Evolutionary conservation across 352 stramenopile genomes (phyloP).

Genomic region (Hyaloperonospora arabidopsidis): DNA sequence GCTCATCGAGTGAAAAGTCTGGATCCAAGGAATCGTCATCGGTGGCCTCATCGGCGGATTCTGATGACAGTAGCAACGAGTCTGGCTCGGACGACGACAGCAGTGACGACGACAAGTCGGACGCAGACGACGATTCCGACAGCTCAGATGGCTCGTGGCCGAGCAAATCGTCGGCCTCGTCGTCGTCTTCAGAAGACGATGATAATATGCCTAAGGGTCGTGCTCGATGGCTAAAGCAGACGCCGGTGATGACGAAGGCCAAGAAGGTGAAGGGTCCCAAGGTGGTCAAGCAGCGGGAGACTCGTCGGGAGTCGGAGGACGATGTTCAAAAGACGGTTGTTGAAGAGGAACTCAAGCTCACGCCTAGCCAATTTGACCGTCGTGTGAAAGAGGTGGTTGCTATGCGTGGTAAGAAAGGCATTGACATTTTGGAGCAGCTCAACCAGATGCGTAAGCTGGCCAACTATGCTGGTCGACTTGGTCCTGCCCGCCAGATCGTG

Average conservation of each 20-base stretch:
- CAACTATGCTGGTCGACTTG: constrained; percentile 70
- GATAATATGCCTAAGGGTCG: constrained; percentile 91
- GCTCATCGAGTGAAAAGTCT: constrained; percentile 12
- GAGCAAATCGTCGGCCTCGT: constrained; percentile 53
- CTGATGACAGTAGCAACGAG: constrained; percentile 8
- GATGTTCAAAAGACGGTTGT: constrained; percentile 45
- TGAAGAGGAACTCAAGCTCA: constrained; percentile 81
- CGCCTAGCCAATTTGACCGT: constrained; percentile 67
- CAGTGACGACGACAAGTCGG: constrained; percentile 20
- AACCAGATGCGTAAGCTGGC: constrained; percentile 64
- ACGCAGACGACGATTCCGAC: constrained; percentile 39
- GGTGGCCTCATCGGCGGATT: constrained; percentile 16
- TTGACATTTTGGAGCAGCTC: constrained; percentile 67
- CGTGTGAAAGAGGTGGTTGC: constrained; percentile 82
- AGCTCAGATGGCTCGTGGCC: constrained; percentile 49
- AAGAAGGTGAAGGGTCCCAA: constrained; percentile 44
- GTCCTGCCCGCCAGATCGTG: constrained; percentile 65
- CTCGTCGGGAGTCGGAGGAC: constrained; percentile 42
- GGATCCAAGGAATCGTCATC: constrained; percentile 12
- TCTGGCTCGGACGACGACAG: constrained; percentile 20
- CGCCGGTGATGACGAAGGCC: constrained; percentile 48
- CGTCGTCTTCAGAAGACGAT: constrained; percentile 60
- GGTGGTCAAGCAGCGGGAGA: constrained; percentile 36
- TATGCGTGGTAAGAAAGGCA: constrained; percentile 76
- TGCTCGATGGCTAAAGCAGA: constrained; percentile 93